A percentile compares a stretch with the other conserved stretches of the same genome.
These are phyloP conservation scores for Amanita rubescens DNA, from an alignment of 768 basidiomycete species.

Conservation along the genomic window DNA sequence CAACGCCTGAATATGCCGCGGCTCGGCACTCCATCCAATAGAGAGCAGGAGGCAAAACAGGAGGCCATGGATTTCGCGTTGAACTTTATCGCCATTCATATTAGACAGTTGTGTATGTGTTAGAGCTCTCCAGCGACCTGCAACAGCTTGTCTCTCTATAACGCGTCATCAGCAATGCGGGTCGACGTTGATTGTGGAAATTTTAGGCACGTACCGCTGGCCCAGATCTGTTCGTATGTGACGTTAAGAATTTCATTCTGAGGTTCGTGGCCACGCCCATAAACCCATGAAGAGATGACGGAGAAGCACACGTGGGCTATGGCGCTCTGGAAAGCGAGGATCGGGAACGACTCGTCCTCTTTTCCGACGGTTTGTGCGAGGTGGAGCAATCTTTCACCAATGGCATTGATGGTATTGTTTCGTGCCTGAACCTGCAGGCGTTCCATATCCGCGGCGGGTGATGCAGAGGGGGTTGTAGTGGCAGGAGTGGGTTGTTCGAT, in stretches of 20 bases:
- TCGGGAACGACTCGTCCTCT: not conserved
- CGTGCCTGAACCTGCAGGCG: too few species aligned
- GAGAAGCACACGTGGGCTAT: not conserved
- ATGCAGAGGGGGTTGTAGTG: not conserved
- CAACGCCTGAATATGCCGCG: too few species aligned
- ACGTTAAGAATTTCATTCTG: not conserved
- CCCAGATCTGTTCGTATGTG: not conserved
- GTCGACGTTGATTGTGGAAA: not conserved
- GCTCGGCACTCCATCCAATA: too few species aligned
- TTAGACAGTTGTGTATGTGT: too few species aligned
- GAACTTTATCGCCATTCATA: too few species aligned
- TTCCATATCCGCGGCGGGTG: not conserved
- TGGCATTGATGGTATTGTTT: not conserved
- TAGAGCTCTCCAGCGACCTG: too few species aligned
- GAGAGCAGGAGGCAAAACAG: too few species aligned
- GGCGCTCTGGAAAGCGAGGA: conserved; percentile 1
- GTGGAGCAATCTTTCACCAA: not conserved
- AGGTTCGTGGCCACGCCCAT: not conserved
- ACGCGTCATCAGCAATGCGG: not conserved
- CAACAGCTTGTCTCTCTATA: conserved; percentile 1
- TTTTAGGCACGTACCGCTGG: not conserved
- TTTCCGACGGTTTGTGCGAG: not conserved
- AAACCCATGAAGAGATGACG: not conserved
- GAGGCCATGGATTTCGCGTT: too few species aligned
- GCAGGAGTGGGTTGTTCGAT: not conserved